Percentiles rank a stretch among this genome's conserved stretches.
These are phyloP conservation scores for Rehmannia glutinosa DNA, from an alignment of 257 asterid species.

Conservation along the genomic window DNA sequence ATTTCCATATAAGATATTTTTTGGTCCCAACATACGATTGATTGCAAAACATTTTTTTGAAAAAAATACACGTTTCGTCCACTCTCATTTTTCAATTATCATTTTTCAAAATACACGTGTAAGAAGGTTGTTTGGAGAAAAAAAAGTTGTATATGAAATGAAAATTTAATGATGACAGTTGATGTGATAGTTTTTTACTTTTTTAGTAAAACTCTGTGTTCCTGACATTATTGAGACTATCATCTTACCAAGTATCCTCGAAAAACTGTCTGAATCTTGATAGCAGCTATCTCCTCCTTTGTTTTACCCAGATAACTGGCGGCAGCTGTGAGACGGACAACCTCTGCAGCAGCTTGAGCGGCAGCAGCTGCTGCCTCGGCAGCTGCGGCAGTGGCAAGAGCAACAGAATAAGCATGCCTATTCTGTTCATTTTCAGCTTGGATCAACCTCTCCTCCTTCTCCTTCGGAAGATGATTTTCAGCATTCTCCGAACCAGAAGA, in stretches of 20 bases:
- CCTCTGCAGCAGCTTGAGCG: slow-evolving; percentile 90
- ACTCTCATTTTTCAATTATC: no score
- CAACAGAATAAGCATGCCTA: slow-evolving; percentile 76
- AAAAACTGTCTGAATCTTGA: slow-evolving; percentile 74
- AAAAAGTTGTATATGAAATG: no score
- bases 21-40: no score
- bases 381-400: slow-evolving; percentile 80
- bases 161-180: no score
- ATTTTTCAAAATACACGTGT: no score
- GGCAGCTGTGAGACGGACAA: slow-evolving; percentile 65
- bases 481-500: slow-evolving; percentile 28
- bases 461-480: slow-evolving; percentile 13
- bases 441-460: slow-evolving; percentile 43
- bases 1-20: no score
- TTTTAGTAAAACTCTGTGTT: no score
- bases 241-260: slow-evolving; percentile 74
- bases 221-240: neutral
- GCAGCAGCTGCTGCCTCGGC: slow-evolving; percentile 94
- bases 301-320: slow-evolving; percentile 44
- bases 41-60: no score
- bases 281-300: slow-evolving; percentile 74
- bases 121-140: no score
- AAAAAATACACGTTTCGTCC: no score
- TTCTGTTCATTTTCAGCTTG: slow-evolving; percentile 70
- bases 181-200: no score